Evolutionary conservation across 2,329 filamentous ascomycete species (phyloP), one percentile per base, ranked within the genome.

Genomic region (Diaporthe sp.): DNA sequence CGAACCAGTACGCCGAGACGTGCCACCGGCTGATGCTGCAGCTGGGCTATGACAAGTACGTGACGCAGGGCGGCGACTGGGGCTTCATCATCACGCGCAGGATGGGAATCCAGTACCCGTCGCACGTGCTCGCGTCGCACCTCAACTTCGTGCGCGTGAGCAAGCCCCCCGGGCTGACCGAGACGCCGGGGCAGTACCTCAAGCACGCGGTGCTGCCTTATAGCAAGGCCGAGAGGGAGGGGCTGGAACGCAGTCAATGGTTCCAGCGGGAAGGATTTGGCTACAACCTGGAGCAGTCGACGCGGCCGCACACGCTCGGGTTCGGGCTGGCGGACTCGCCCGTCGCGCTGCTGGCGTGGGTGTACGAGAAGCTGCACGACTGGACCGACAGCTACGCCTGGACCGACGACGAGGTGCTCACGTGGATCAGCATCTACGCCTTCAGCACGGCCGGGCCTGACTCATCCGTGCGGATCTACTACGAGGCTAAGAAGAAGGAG

Each of bases 351-450:
- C 86, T 96, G 1, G 90, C 93, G 0, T 97, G 94, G 94, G 92
- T 96, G 46, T 94, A 94, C 78, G 94, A 96, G 83, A 96, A 96
- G 81, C 84, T 96, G 51, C 90, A 93, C 78, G 92, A 94, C 79
- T 96, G 94, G 94, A 92, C 92, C 0, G 94, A 96, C 79, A 79
- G 79, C 1, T 95, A 95, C 80, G 85, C 89, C 0, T 96, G 94
- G 94, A 93, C 90, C 0, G 92, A 95, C 76, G 93, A 95, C 73
- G 94, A 96, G 83, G 88, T 96, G 12, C 84, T 94, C 37, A 94
- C 92, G 0, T 96, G 94, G 94, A 84, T 95, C 0, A 90, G 88
- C 68, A 89, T 96, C 53, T 96, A 96, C 81, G 91, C 89, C 81
- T 95, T 95, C 83, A 92, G 90, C 12, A 88, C 85, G 0, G 92